A percentile compares a stretch with the other conserved stretches of the same genome.
phyloP scores from a whole-genome alignment of 306 rosid genomes.

The Castanea crenata region DNA sequence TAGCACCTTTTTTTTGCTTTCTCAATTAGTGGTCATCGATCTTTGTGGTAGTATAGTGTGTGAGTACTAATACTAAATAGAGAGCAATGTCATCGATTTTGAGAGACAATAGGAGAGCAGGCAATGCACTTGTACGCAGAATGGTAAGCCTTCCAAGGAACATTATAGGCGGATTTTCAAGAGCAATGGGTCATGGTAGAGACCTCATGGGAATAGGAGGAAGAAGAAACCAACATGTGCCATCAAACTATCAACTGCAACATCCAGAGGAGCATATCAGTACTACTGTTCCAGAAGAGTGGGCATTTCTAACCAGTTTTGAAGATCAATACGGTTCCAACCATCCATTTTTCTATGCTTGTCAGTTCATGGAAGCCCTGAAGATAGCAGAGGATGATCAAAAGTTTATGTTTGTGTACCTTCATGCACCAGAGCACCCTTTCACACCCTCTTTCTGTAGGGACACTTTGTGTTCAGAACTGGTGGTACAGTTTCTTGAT shows the following conservation, averaged over 20 bases:
- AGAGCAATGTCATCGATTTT: conserved; percentile 35
- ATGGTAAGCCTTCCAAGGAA: conserved; percentile 61
- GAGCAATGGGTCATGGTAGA: conserved; percentile 6
- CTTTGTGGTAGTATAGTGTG: neutral
- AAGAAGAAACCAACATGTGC: too few relatives aligned
- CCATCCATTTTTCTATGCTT: conserved; percentile 72
- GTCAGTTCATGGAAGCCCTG: conserved; percentile 45
- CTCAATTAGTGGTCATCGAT: neutral
- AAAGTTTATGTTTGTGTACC: conserved; percentile 74
- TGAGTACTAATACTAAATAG: neutral
- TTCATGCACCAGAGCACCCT: conserved; percentile 75
- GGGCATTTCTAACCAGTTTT: conserved; percentile 44
- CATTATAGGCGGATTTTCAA: conserved; percentile 56
- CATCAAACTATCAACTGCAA: too few relatives aligned
- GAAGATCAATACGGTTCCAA: conserved; percentile 56
- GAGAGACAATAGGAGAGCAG: conserved; percentile 40
- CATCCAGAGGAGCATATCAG: too few relatives aligned
- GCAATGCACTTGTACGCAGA: conserved; percentile 48
- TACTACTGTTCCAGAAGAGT: too few relatives aligned
- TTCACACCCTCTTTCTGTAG: conserved; percentile 57
- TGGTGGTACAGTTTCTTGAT: conserved; percentile 66
- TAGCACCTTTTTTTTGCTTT: neutral
- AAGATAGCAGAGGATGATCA: conserved; percentile 64
- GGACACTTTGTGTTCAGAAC: conserved; percentile 61
- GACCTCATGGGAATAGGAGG: too few relatives aligned